Evolutionary conservation across 768 basidiomycete species (phyloP).

Genomic region (Russula sp.): DNA sequence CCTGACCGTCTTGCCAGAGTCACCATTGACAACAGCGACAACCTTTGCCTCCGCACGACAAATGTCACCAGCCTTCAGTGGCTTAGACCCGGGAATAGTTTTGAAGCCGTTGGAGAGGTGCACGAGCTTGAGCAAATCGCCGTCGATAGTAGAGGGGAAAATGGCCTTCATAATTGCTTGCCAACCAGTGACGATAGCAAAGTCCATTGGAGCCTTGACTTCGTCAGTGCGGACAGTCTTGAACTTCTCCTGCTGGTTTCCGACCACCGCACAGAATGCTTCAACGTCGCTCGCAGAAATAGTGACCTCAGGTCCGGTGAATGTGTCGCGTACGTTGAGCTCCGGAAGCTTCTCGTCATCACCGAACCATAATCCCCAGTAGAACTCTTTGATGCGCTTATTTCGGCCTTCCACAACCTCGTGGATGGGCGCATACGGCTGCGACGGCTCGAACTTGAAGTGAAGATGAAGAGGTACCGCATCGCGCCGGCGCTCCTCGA

Average conservation of each 20-base stretch:
- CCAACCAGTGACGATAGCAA: slow-evolving; percentile 98
- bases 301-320: slow-evolving; percentile 79
- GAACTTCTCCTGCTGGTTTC: slow-evolving; percentile 89
- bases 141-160: slow-evolving; percentile 88
- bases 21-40: slow-evolving; percentile 80
- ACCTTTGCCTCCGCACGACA: slow-evolving; percentile 89
- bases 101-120: slow-evolving; percentile 97
- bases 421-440: slow-evolving; percentile 88
- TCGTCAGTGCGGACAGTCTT: slow-evolving; percentile 62
- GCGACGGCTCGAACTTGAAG: slow-evolving; percentile 82
- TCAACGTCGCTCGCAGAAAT: slow-evolving; percentile 75
- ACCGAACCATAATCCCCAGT: slow-evolving; percentile 98
- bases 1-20: slow-evolving; percentile 89
- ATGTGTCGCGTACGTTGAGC: slow-evolving; percentile 75
- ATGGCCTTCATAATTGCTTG: slow-evolving; percentile 99
- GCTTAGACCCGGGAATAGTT: slow-evolving; percentile 67
- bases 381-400: slow-evolving; percentile 89
- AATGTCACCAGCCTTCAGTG: slow-evolving; percentile 77
- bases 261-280: slow-evolving; percentile 86
- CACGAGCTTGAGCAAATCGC: slow-evolving; percentile 91
- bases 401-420: slow-evolving; percentile 82
- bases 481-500: slow-evolving; percentile 71
- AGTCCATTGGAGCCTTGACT: slow-evolving; percentile 94
- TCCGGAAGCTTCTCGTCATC: slow-evolving; percentile 68
- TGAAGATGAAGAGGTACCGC: slow-evolving; percentile 75